These are phyloP conservation scores for Melastoma malabathricum DNA, from an alignment of 345 rosid species.

Conservation along the genomic window DNA sequence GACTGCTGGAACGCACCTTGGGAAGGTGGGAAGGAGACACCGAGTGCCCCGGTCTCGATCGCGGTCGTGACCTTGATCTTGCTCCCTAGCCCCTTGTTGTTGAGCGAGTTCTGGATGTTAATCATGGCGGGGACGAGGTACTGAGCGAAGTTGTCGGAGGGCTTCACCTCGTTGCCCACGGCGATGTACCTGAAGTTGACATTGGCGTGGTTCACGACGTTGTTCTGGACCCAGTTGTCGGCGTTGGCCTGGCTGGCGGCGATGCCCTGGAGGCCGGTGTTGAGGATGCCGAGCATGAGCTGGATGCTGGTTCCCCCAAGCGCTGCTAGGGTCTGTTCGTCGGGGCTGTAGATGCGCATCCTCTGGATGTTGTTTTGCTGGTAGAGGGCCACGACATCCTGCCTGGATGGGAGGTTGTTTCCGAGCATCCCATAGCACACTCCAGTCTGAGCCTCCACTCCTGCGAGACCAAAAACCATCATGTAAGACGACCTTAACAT, in stretches of 20 bases:
- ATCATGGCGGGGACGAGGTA: slow-evolving; percentile 39
- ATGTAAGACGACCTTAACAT: no score
- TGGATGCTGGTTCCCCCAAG: slow-evolving; percentile 36
- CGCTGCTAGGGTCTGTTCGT: slow-evolving; percentile 25
- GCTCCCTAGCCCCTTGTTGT: slow-evolving; percentile 16
- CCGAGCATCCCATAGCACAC: slow-evolving; percentile 58
- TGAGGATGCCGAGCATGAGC: slow-evolving; percentile 36
- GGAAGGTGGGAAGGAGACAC: slow-evolving; percentile 15
- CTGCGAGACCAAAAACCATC: no score
- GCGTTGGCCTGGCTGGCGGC: slow-evolving; percentile 37
- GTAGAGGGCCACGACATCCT: slow-evolving; percentile 40
- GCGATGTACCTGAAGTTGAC: slow-evolving; percentile 41
- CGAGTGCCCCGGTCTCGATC: slow-evolving; percentile 1
- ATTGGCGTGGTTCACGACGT: slow-evolving; percentile 19
- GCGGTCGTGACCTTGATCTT: slow-evolving; percentile 35
- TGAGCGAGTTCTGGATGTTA: slow-evolving; percentile 21
- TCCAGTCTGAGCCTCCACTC: slow-evolving; percentile 12
- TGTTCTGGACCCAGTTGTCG: slow-evolving; percentile 27
- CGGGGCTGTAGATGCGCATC: slow-evolving; percentile 34
- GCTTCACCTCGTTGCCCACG: slow-evolving; percentile 50
- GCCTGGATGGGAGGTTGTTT: slow-evolving; percentile 30
- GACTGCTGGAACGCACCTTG: slow-evolving; percentile 7
- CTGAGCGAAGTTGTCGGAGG: slow-evolving; percentile 11
- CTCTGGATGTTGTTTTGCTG: slow-evolving; percentile 25
- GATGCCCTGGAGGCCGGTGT: slow-evolving; percentile 13